Base-by-base conservation (phyloP, 805 yeast species). In the Cyberlindnera xishuangbannaensis region DNA sequence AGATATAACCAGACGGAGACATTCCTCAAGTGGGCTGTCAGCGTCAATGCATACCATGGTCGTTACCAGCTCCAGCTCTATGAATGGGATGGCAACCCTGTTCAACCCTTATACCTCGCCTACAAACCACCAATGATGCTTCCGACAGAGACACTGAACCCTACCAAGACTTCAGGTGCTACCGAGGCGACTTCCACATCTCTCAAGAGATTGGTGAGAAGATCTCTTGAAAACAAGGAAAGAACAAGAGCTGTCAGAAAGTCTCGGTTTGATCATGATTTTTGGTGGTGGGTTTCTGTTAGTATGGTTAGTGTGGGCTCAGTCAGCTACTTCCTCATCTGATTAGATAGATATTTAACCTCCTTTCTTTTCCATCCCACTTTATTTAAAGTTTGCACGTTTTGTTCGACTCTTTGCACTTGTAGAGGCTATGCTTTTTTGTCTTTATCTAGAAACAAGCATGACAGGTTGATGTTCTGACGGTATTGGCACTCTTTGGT, bases 111-210 rank as follows among this genome's bases (percentile, higher is more conserved):
- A 50, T 92, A 86, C 59, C 69, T 92, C 57, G 95, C 94, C 2
- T 92, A 88, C 65, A 73, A 73, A 49, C 98, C 98, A 6, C 94
- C 98, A 8, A 70, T 83, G 73, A 92, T 92, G 98, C 73, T 92
- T 40, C 98, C 98, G 15, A 92, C 97, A 1, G 61, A 56, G 33
- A 88, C 97, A 0, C 64, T 92, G 68, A 90, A 88, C 59, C 98
- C 98, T 15, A 83, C 95, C 3, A 64, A 65, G 5, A 13, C 41
- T 6, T 46, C 46, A 5, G 61, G 65, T 2, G 52, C 67, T 6
- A 59, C 52, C 5, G 47, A 51, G 6, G 45, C 67, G 5, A 39
- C 61, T 29, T 41, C 50, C 14, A 45, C 43, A 14, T 33, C 62
- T 48, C 38, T 58, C 28, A 59, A 56, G 36, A 48, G 61, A 33